A percentile compares a stretch with the other conserved stretches of the same genome.
Evolutionary conservation across 768 basidiomycete species (phyloP).

Genomic region (Rhizopogon vinicolor): DNA sequence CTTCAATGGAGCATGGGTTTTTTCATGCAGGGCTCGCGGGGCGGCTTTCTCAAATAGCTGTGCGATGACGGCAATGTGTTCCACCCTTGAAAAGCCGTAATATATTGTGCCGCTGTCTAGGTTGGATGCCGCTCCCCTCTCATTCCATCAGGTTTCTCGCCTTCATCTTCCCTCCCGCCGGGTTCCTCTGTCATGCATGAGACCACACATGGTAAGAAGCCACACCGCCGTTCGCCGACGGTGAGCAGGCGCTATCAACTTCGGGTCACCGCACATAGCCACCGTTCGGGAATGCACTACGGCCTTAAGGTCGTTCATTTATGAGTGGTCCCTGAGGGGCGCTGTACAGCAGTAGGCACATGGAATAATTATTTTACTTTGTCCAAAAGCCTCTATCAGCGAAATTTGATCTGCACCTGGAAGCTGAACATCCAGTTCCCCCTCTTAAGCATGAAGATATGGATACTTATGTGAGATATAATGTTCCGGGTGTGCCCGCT

Average conservation of each 20-base stretch:
- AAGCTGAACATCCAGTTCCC: neutral
- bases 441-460: neutral
- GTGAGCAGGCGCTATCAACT: neutral
- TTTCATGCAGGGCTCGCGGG: no score
- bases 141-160: neutral
- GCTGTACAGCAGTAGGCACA: neutral
- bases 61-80: no score
- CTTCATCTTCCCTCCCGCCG: neutral
- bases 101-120: no score
- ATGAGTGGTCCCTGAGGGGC: neutral
- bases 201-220: no score
- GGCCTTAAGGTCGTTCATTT: neutral
- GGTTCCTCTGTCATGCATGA: neutral
- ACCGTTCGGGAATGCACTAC: neutral
- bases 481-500: neutral
- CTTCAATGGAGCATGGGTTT: no score
- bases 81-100: no score
- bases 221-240: neutral
- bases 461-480: neutral
- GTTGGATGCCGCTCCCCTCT: neutral
- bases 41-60: no score
- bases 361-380: neutral
- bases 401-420: neutral
- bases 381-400: neutral
- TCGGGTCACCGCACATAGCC: neutral